Conservation (phyloP, 768 basidiomycete species). For the Gymnopilus junonius region DNA sequence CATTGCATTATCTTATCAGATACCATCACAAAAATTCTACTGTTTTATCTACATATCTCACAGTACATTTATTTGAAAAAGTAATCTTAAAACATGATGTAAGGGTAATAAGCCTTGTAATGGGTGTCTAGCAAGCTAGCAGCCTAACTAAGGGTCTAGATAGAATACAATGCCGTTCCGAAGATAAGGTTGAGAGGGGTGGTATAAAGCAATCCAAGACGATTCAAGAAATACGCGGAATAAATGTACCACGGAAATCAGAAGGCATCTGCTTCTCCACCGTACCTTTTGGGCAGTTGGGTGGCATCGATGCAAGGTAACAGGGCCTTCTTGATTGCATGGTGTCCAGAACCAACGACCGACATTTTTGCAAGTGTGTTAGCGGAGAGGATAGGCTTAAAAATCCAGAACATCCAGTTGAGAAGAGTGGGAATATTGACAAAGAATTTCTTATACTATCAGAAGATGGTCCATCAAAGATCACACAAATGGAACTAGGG, state of each 20-base stretch:
- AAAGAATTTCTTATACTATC: conserved; percentile 76
- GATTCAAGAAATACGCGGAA: not conserved
- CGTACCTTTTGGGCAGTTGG: conserved; percentile 72
- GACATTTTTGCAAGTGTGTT: conserved; percentile 83
- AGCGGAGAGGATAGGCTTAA: conserved; percentile 74
- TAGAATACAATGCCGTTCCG: not conserved
- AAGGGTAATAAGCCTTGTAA: not conserved
- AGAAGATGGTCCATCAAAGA: conserved; percentile 2
- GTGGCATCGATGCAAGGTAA: conserved; percentile 56
- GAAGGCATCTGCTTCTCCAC: conserved; percentile 65
- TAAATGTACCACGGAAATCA: conserved; percentile 25
- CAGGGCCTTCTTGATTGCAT: conserved; percentile 62
- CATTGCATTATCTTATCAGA: conserved; percentile 14
- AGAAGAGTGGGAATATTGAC: conserved; percentile 79
- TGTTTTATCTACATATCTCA: no score
- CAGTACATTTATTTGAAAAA: no score
- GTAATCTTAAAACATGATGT: no score
- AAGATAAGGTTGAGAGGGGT: not conserved
- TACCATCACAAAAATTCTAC: no score
- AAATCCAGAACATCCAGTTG: conserved; percentile 85
- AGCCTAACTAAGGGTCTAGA: not conserved
- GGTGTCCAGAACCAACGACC: conserved; percentile 70
- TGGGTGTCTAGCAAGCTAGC: not conserved
- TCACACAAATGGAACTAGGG: not conserved
- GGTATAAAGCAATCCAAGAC: not conserved